Conservation (phyloP, 176 grass and related monocot species). For the Carex cristatella region DNA sequence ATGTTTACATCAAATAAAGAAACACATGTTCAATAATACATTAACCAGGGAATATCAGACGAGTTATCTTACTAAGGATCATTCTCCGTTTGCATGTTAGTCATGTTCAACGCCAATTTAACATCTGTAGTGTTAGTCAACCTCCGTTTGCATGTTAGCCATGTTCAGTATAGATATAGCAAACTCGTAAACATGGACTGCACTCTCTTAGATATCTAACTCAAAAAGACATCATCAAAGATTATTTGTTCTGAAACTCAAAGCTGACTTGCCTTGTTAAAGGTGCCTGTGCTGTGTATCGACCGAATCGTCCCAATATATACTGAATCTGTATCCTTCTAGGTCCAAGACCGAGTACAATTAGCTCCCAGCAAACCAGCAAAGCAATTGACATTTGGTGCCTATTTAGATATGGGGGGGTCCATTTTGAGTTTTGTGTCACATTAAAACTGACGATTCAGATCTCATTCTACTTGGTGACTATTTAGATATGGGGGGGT, state of each 20-base stretch:
- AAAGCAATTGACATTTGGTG: too few species aligned
- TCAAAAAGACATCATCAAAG: not conserved
- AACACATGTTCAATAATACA: not conserved
- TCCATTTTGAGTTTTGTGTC: too few species aligned
- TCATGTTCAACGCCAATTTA: not conserved
- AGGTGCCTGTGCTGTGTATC: not conserved
- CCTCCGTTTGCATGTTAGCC: not conserved
- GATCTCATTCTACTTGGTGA: too few species aligned
- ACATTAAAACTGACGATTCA: too few species aligned
- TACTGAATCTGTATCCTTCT: too few species aligned
- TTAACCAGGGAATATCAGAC: not conserved
- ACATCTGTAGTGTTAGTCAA: not conserved
- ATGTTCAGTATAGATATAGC: not conserved
- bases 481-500: too few species aligned
- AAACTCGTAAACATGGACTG: not conserved
- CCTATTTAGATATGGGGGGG: too few species aligned
- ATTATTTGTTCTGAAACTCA: not conserved
- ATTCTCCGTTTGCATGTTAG: not conserved
- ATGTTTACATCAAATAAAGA: not conserved
- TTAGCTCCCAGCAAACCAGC: too few species aligned
- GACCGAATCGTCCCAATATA: not conserved
- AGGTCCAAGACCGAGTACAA: too few species aligned
- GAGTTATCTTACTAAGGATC: not conserved
- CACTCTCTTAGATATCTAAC: not conserved
- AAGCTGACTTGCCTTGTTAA: not conserved